Conservation (phyloP, 257 asterid species). For the Marsdenia floribunda region DNA sequence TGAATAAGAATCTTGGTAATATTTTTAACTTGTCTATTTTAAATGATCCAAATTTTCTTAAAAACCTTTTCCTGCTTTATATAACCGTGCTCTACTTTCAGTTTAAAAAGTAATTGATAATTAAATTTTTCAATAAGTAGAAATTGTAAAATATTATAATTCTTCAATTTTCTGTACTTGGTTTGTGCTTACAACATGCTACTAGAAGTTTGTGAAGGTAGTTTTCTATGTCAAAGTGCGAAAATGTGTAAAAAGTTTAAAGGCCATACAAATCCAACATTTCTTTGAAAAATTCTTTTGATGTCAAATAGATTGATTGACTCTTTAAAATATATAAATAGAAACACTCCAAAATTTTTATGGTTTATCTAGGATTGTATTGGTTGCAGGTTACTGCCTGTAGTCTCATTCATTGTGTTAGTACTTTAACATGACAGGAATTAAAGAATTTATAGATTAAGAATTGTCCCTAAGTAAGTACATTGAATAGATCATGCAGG, state of each 20-base stretch:
- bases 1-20: too few relatives aligned
- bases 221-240: not conserved
- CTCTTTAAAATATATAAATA: too few relatives aligned
- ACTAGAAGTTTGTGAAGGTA: not conserved
- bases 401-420: not conserved
- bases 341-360: not conserved
- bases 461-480: not conserved
- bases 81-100: too few relatives aligned
- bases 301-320: not conserved
- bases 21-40: too few relatives aligned
- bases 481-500: not conserved
- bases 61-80: too few relatives aligned
- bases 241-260: not conserved
- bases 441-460: too few relatives aligned
- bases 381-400: not conserved
- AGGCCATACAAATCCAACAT: not conserved
- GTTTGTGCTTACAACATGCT: not conserved
- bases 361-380: not conserved
- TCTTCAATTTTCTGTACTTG: not conserved
- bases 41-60: too few relatives aligned
- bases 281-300: too few relatives aligned
- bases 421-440: too few relatives aligned
- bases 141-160: too few relatives aligned
- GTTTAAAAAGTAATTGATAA: too few relatives aligned
- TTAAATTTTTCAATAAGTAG: too few relatives aligned